These are phyloP conservation scores for Eimeria sp. DNA, from an alignment of 169 alveolate species.

Conservation along the genomic window DNA sequence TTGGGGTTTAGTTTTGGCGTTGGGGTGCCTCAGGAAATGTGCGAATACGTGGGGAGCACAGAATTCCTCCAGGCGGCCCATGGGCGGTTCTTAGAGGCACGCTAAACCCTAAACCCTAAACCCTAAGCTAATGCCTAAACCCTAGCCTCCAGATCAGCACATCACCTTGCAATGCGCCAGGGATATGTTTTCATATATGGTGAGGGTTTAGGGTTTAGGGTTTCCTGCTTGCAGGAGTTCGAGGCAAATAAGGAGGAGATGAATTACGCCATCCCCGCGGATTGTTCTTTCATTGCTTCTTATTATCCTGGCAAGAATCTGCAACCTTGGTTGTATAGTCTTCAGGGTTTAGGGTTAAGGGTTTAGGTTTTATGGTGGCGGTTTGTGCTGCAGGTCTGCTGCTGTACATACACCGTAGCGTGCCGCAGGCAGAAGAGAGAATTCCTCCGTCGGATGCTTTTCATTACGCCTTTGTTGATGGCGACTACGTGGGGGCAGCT, in stretches of 20 bases:
- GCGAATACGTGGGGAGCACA: constrained; percentile 23
- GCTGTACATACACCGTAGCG: constrained; percentile 47
- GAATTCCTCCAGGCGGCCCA: constrained; percentile 38
- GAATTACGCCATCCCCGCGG: constrained; percentile 7
- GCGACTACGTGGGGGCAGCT: neutral
- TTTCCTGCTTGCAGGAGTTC: constrained; percentile 12
- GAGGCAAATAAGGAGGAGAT: neutral
- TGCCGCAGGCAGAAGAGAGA: neutral
- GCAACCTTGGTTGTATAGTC: neutral
- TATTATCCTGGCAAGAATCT: constrained; percentile 10
- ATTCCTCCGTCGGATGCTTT: constrained; percentile 5
- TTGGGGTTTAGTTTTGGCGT: neutral
- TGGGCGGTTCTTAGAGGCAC: constrained; percentile 19
- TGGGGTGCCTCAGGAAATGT: neutral
- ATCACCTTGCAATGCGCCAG: neutral
- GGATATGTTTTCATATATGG: neutral
- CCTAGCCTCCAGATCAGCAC: neutral
- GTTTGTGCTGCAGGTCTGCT: constrained; percentile 19
- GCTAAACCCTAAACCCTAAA: constrained; percentile 33
- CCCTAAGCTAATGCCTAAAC: too few species aligned
- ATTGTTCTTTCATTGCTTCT: neutral
- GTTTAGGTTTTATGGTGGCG: neutral
- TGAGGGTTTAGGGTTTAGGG: constrained; percentile 28
- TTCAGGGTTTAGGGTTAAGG: constrained; percentile 31
- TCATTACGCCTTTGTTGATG: constrained; percentile 26